A percentile compares a stretch with the other conserved stretches of the same genome.
phyloP scores from a whole-genome alignment of 306 rosid species.

The Cicer yamashitae region DNA sequence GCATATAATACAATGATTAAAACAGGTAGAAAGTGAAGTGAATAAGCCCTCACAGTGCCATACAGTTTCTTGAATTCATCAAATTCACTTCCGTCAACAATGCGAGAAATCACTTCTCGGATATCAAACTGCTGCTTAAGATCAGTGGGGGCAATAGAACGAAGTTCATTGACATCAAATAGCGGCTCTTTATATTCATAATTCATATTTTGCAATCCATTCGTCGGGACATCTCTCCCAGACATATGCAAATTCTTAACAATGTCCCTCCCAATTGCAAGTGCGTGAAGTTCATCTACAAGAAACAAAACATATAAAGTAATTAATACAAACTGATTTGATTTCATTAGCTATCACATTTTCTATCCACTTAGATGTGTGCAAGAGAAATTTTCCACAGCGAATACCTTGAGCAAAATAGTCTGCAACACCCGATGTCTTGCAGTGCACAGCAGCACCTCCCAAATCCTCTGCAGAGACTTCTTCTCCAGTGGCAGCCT shows the following conservation, averaged over 20 bases:
- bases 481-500: constrained; percentile 99
- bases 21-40: constrained; percentile 40
- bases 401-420: constrained; percentile 92
- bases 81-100: constrained; percentile 97
- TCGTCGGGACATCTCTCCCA: constrained; percentile 62
- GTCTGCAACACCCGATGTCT: constrained; percentile 93
- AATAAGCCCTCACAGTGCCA: constrained; percentile 87
- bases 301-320: constrained; percentile 33
- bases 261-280: constrained; percentile 84
- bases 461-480: constrained; percentile 94
- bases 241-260: constrained; percentile 93
- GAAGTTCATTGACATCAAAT: constrained; percentile 75
- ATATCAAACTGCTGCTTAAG: constrained; percentile 89
- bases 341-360: constrained; percentile 3
- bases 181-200: constrained; percentile 71
- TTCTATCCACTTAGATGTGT: constrained; percentile 6
- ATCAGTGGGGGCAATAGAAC: constrained; percentile 90
- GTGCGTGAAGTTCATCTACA: constrained; percentile 91
- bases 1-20: constrained; percentile 22
- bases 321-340: not conserved
- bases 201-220: constrained; percentile 52
- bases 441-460: constrained; percentile 92
- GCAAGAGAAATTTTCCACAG: constrained; percentile 7
- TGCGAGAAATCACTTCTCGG: constrained; percentile 82
- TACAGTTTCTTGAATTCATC: constrained; percentile 98